Conservation (phyloP, 305 asterid species). For the Solanum hybrid region DNA sequence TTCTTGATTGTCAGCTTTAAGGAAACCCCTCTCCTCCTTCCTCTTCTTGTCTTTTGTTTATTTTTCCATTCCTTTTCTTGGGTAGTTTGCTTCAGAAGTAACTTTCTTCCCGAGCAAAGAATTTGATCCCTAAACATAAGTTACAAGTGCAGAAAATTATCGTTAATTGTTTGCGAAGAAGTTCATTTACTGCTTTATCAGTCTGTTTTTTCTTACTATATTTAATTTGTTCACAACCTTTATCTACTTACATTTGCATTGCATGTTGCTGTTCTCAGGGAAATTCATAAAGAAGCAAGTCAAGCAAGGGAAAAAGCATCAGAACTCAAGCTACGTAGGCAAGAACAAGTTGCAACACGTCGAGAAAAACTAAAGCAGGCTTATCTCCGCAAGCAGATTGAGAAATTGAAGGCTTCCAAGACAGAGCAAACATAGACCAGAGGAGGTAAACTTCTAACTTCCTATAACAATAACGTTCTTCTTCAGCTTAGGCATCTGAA, state of each 20-base stretch:
- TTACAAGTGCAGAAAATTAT: not conserved
- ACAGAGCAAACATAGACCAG: conserved; percentile 22
- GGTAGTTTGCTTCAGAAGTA: not conserved
- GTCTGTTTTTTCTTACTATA: not conserved
- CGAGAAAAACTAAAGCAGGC: conserved; percentile 87
- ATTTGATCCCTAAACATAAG: not conserved
- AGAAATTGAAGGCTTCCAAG: conserved; percentile 75
- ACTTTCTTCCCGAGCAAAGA: not conserved
- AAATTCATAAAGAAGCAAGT: conserved; percentile 86
- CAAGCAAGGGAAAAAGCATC: conserved; percentile 80
- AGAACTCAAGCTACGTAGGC: conserved; percentile 68
- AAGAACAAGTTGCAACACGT: conserved; percentile 70
- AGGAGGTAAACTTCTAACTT: not conserved
- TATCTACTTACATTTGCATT: not conserved
- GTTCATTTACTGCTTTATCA: not conserved
- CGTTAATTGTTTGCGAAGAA: not conserved
- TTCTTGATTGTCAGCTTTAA: not conserved
- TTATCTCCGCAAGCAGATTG: conserved; percentile 73
- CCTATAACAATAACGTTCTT: not conserved
- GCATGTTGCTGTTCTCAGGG: conserved; percentile 38
- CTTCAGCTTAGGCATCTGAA: not conserved
- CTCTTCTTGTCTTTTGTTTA: not conserved
- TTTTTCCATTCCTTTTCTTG: not conserved
- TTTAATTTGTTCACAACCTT: not conserved
- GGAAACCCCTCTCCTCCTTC: not conserved